These are phyloP conservation scores for Hortiboletus campestris DNA, from an alignment of 768 basidiomycete genomes.

Conservation along the genomic window DNA sequence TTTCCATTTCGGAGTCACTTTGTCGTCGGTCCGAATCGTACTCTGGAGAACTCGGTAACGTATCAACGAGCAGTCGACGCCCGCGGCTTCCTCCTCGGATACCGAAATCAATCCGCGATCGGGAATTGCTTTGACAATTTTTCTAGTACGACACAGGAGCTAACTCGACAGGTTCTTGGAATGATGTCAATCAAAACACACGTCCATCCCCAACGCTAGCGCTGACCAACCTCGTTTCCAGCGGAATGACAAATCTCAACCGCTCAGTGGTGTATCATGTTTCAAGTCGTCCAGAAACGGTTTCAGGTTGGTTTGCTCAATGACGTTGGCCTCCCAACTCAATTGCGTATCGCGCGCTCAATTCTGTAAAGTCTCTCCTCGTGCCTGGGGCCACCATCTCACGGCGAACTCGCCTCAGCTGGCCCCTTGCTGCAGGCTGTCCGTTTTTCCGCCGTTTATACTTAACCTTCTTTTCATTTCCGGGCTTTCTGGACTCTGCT, in stretches of 20 bases:
- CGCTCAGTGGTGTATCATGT: not conserved
- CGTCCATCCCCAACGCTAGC: not conserved
- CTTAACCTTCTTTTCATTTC: not conserved
- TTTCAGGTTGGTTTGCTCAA: not conserved
- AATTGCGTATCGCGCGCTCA: not conserved
- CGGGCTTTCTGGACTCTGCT: not conserved
- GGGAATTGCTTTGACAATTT: not conserved
- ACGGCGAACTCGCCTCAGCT: too few relatives aligned
- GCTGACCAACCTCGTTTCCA: not conserved
- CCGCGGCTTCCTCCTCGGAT: not conserved
- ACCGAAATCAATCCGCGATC: not conserved
- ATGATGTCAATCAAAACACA: not conserved
- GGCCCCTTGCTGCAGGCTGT: not conserved
- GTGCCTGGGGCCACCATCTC: not conserved
- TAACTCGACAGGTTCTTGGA: not conserved
- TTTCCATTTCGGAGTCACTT: too few relatives aligned
- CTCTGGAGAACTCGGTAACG: not conserved
- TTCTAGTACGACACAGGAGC: not conserved
- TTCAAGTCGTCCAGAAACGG: not conserved
- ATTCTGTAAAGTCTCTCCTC: not conserved
- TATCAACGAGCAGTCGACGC: not conserved
- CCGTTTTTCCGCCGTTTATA: not conserved
- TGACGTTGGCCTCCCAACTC: not conserved
- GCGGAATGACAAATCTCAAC: not conserved
- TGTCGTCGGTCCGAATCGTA: not conserved